A percentile compares a stretch with the other conserved stretches of the same genome.
Evolutionary conservation across 2,329 filamentous ascomycete genomes (phyloP).

Genomic region (Hypoxylon sp.): DNA sequence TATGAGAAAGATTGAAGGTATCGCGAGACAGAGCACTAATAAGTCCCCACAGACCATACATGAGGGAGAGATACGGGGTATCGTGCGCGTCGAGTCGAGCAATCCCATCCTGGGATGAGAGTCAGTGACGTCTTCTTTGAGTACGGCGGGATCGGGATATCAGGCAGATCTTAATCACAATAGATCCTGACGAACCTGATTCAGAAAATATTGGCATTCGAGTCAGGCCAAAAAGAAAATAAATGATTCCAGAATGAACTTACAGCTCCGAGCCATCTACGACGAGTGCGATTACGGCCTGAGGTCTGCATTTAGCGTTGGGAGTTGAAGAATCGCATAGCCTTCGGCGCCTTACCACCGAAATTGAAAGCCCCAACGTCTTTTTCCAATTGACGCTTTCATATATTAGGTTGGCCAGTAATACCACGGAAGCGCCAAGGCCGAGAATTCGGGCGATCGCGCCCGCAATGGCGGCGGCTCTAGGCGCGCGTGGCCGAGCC

Average conservation of each 20-base stretch:
- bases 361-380: constrained; percentile 42
- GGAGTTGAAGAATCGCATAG: constrained; percentile 1
- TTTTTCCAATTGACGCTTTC: constrained; percentile 46
- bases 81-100: constrained; percentile 44
- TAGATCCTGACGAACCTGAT: background rate
- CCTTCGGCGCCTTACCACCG: constrained; percentile 37
- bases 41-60: constrained; percentile 39
- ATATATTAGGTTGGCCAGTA: constrained; percentile 46
- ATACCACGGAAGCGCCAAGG: constrained; percentile 42
- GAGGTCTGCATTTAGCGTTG: constrained; percentile 12
- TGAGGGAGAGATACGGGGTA: constrained; percentile 37
- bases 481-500: constrained; percentile 42
- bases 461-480: constrained; percentile 31
- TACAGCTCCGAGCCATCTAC: constrained; percentile 43
- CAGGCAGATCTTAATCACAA: background rate
- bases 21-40: constrained; percentile 39
- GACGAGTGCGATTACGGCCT: constrained; percentile 42
- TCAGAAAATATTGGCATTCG: background rate
- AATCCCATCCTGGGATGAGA: constrained; percentile 27
- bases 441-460: constrained; percentile 43
- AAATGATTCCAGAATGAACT: constrained; percentile 9
- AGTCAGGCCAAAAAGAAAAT: background rate
- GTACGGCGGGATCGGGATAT: background rate
- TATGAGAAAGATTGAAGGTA: constrained; percentile 41
- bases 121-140: constrained; percentile 7